These are phyloP conservation scores for Triangularia setosa DNA, from an alignment of 2,329 filamentous ascomycete species.

Conservation along the genomic window DNA sequence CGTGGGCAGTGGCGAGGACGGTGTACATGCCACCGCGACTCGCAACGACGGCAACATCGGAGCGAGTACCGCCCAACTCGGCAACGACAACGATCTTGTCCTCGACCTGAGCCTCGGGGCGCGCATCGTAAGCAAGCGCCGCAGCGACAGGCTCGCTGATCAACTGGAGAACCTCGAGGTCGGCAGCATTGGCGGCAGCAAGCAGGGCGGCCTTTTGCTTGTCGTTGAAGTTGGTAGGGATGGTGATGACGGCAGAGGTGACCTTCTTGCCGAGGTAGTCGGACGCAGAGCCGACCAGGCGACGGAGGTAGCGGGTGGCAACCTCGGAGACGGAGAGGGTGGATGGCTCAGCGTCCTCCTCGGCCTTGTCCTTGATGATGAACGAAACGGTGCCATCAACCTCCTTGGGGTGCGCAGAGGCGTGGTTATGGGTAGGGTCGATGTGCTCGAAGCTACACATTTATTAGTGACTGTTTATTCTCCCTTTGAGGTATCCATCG, in stretches of 20 bases:
- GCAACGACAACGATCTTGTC: conserved; percentile 92
- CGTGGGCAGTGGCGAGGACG: conserved; percentile 85
- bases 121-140: conserved; percentile 85
- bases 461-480: conserved; percentile 19
- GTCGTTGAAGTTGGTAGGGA: conserved; percentile 90
- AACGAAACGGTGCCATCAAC: conserved; percentile 71
- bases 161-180: conserved; percentile 85
- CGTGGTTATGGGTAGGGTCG: conserved; percentile 91
- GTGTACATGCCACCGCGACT: conserved; percentile 96
- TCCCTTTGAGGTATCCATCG: not conserved
- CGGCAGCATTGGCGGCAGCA: conserved; percentile 73
- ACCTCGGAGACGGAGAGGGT: conserved; percentile 75
- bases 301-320: conserved; percentile 77
- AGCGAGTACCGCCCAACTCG: conserved; percentile 87
- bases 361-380: conserved; percentile 78
- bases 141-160: conserved; percentile 89
- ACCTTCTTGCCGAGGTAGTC: conserved; percentile 92
- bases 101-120: conserved; percentile 65
- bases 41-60: conserved; percentile 85
- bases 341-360: conserved; percentile 61
- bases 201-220: conserved; percentile 78
- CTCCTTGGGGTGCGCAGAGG: conserved; percentile 84
- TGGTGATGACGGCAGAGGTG: conserved; percentile 88
- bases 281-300: conserved; percentile 76
- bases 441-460: conserved; percentile 78